Evolutionary conservation across 169 alveolate genomes (phyloP).

Genomic region (Plasmodium knowlesi): DNA sequence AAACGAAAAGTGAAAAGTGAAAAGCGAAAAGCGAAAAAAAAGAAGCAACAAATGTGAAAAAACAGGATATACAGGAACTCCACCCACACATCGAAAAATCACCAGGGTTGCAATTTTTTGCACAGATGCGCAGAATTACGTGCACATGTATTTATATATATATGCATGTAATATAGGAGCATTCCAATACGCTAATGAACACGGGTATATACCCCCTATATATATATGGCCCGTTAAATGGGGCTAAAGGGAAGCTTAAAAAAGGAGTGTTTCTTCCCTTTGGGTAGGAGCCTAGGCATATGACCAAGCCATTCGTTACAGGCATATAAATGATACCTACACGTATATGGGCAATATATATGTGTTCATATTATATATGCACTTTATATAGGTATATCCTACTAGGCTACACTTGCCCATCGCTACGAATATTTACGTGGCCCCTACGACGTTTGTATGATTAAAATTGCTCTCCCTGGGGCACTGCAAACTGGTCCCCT

Average conservation of each 20-base stretch:
- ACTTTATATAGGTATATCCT: neutral
- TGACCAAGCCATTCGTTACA: neutral
- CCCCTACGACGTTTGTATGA: neutral
- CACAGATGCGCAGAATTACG: neutral
- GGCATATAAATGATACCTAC: neutral
- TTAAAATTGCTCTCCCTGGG: neutral
- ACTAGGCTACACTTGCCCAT: neutral
- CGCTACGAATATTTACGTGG: neutral
- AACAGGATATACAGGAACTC: neutral
- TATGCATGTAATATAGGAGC: neutral
- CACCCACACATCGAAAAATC: neutral
- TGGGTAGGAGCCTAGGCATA: neutral
- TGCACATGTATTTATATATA: neutral
- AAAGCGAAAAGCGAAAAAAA: slow-evolving; percentile 6
- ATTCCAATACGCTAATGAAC: neutral
- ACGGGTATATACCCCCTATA: neutral
- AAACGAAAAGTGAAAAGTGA: too few species aligned
- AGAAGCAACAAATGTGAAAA: neutral
- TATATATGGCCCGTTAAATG: neutral
- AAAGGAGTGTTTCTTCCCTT: neutral
- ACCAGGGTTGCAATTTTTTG: neutral
- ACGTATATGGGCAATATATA: neutral
- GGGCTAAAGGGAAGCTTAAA: neutral
- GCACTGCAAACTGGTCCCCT: neutral
- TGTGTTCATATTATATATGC: neutral